Conservation (phyloP, 1,139 yeast species). For the Trichomonascaceae sp. region DNA sequence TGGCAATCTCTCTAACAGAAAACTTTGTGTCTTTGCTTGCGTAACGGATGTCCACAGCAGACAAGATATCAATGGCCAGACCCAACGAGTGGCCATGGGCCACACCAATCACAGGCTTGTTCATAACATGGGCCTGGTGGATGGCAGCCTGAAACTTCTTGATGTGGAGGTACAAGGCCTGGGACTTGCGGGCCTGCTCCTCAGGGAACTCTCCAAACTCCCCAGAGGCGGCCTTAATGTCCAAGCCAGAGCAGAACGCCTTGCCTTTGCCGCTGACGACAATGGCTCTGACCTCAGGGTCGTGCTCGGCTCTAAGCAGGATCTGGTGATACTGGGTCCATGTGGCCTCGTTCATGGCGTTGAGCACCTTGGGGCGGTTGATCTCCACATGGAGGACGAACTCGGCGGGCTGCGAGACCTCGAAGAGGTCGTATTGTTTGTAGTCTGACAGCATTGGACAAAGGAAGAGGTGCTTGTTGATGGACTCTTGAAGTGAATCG, state of each 20-base stretch:
- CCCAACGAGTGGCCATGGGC: slow-evolving; percentile 43
- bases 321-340: slow-evolving; percentile 47
- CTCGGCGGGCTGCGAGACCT: slow-evolving; percentile 17
- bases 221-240: slow-evolving; percentile 26
- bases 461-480: too few relatives aligned
- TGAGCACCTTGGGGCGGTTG: slow-evolving; percentile 49
- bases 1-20: slow-evolving; percentile 55
- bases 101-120: slow-evolving; percentile 33
- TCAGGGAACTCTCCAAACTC: slow-evolving; percentile 18
- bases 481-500: too few relatives aligned
- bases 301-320: slow-evolving; percentile 35
- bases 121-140: slow-evolving; percentile 17
- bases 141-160: slow-evolving; percentile 47
- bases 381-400: slow-evolving; percentile 49
- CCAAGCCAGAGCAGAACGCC: slow-evolving; percentile 54
- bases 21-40: slow-evolving; percentile 42
- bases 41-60: slow-evolving; percentile 46
- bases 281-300: slow-evolving; percentile 37
- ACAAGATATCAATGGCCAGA: slow-evolving; percentile 53
- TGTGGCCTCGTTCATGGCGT: slow-evolving; percentile 43
- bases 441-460: slow-evolving; percentile 8
- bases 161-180: slow-evolving; percentile 21
- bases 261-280: slow-evolving; percentile 48
- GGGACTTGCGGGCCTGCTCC: slow-evolving; percentile 26
- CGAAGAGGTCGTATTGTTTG: slow-evolving; percentile 11